A percentile compares a stretch with the other conserved stretches of the same genome.
Conservation (phyloP, 1,139 yeast genomes). For the Nadsonia commutata region DNA sequence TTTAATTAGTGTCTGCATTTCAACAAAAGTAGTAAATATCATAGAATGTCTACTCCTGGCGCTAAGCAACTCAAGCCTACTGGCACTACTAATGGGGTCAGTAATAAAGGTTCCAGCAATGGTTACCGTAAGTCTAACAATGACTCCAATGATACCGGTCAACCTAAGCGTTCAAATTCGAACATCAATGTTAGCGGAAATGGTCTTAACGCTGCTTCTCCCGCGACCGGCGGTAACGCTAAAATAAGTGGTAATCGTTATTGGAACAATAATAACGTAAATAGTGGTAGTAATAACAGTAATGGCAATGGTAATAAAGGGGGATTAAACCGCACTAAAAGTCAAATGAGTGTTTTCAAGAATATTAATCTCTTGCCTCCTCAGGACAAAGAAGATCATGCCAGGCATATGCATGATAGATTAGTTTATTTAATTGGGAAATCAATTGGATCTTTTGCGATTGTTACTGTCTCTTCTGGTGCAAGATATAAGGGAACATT, state of each 20-base stretch:
- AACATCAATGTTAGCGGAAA: neutral
- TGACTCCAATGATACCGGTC: neutral
- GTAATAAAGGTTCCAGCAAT: too few relatives aligned
- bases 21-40: too few relatives aligned
- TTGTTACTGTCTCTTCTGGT: slow-evolving; percentile 51
- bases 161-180: neutral
- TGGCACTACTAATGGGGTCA: neutral
- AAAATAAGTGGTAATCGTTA: neutral
- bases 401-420: slow-evolving; percentile 32
- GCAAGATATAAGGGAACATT: slow-evolving; percentile 46
- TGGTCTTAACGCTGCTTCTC: neutral
- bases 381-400: slow-evolving; percentile 1
- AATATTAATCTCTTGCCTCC: neutral
- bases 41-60: neutral
- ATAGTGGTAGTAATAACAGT: neutral
- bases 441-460: slow-evolving; percentile 41
- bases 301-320: neutral
- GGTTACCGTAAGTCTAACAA: neutral
- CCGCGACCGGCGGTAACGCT: neutral
- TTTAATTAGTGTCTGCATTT: too few relatives aligned
- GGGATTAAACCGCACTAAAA: neutral
- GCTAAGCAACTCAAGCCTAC: neutral
- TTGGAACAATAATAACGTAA: neutral
- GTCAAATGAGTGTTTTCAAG: neutral
- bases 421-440: slow-evolving; percentile 35